Evolutionary conservation across 345 rosid genomes (phyloP).

Genomic region (Hirschfeldia incana): DNA sequence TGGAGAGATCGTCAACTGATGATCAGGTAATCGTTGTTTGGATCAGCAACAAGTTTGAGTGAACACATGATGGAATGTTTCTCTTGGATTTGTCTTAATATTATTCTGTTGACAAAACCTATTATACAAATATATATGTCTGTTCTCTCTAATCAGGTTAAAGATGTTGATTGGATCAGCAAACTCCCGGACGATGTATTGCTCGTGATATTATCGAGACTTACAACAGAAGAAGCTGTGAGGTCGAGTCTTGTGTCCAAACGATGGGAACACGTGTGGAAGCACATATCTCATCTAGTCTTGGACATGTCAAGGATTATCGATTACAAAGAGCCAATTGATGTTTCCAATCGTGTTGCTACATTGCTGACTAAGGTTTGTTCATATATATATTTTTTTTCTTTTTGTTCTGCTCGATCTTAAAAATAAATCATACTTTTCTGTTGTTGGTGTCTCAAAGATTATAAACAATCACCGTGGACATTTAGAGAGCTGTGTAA

Average conservation of each 20-base stretch:
- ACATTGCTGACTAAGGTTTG: not conserved
- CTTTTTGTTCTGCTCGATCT: not conserved
- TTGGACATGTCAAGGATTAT: not conserved
- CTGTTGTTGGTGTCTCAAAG: not conserved
- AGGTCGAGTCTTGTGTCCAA: not conserved
- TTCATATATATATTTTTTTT: not conserved
- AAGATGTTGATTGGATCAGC: not conserved
- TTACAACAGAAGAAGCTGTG: not conserved
- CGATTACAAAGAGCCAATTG: not conserved
- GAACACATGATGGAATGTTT: not conserved
- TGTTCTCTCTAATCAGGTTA: not conserved
- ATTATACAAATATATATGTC: not conserved
- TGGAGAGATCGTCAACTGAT: not conserved
- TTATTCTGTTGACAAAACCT: not conserved
- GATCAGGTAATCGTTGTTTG: not conserved
- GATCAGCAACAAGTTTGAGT: not conserved
- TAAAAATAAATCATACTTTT: not conserved
- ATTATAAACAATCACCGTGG: not conserved
- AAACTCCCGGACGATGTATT: not conserved
- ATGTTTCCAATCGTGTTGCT: not conserved
- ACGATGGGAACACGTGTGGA: not conserved
- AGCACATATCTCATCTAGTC: not conserved
- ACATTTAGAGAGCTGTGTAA: not conserved
- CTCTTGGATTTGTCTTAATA: not conserved
- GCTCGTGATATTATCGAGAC: not conserved